These are phyloP conservation scores for Gamarada debralockiae DNA, from an alignment of 495 filamentous ascomycete species.

Conservation along the genomic window DNA sequence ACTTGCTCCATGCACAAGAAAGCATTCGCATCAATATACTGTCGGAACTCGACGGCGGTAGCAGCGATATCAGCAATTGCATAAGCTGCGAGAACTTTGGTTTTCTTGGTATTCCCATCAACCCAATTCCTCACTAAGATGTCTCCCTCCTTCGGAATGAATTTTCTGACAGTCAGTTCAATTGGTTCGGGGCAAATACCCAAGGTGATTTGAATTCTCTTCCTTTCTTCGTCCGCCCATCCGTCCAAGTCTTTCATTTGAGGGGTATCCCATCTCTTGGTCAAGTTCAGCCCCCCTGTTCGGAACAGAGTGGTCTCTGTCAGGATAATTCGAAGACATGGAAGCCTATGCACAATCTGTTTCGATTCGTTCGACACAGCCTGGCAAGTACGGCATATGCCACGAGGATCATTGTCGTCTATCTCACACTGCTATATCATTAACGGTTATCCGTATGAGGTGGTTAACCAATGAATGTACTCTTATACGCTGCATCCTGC, in stretches of 20 bases:
- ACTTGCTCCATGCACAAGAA: not conserved
- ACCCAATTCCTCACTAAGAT: not conserved
- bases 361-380: no score
- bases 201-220: not conserved
- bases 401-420: no score
- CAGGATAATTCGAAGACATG: no score
- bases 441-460: no score
- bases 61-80: not conserved
- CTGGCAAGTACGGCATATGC: no score
- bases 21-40: not conserved
- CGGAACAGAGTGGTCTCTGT: no score
- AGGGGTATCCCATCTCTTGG: slow-evolving; percentile 1
- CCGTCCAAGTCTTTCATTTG: slow-evolving; percentile 30
- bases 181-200: not conserved
- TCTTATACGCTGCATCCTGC: no score
- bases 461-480: no score
- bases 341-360: no score
- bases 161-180: not conserved
- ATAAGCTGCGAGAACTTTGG: not conserved
- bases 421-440: no score
- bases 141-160: not conserved
- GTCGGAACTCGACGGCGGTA: not conserved
- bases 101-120: not conserved
- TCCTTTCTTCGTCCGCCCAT: not conserved
- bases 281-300: no score